Conservation (phyloP, 192 early-diverging fungal species). For the Backusella westeae region DNA sequence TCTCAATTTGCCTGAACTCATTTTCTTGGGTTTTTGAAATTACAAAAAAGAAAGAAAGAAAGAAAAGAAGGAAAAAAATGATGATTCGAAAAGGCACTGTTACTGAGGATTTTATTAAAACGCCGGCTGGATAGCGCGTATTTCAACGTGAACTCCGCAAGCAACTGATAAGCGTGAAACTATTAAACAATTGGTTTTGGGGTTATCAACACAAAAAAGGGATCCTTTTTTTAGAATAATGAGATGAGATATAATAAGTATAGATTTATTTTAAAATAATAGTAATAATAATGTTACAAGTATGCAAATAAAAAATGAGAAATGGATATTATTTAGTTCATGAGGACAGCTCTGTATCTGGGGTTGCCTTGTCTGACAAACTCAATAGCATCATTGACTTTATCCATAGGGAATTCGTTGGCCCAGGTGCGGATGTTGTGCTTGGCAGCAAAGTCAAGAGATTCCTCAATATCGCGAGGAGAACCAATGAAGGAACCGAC, state of each 20-base stretch:
- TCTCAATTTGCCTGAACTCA: conserved; percentile 23
- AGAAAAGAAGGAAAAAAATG: background rate
- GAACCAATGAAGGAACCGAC: conserved; percentile 69
- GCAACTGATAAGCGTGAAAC: no score
- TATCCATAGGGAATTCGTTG: conserved; percentile 59
- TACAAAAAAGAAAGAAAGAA: background rate
- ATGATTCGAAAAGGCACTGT: background rate
- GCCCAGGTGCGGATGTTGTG: conserved; percentile 60
- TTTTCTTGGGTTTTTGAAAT: background rate
- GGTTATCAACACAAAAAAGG: background rate
- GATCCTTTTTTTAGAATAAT: background rate
- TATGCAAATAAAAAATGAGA: background rate
- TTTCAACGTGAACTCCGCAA: no score
- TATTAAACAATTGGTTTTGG: no score
- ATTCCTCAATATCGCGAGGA: conserved; percentile 52
- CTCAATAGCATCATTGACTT: conserved; percentile 62
- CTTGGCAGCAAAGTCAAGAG: conserved; percentile 64
- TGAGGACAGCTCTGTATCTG: conserved; percentile 68
- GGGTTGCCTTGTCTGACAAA: conserved; percentile 57
- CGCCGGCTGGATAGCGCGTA: background rate
- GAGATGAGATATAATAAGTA: background rate
- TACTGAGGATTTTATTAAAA: background rate
- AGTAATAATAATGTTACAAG: background rate
- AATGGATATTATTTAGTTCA: conserved; percentile 41
- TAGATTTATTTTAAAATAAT: background rate